Percentiles rank a stretch among this genome's conserved stretches.
Conservation (phyloP, 805 yeast species). For the Cyberlindnera sargentensis region DNA sequence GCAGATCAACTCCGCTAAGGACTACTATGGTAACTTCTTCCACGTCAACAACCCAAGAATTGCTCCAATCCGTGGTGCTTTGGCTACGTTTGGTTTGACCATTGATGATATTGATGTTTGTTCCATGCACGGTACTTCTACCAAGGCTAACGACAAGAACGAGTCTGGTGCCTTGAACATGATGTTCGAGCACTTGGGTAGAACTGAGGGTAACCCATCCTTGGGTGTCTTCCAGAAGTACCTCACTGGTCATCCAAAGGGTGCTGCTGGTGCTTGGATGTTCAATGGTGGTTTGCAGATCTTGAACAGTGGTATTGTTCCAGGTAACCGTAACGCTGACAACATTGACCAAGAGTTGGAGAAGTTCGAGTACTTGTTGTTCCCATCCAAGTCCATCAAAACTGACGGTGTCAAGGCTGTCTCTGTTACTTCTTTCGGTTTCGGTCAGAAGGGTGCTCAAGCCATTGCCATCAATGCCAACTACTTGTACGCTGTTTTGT, state of each 20-base stretch:
- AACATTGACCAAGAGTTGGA: constrained; percentile 81
- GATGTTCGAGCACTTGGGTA: constrained; percentile 93
- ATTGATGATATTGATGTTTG: constrained; percentile 95
- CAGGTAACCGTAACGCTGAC: constrained; percentile 99
- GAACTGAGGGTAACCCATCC: constrained; percentile 96
- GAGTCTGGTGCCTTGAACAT: constrained; percentile 86
- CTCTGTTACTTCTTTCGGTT: constrained; percentile 95
- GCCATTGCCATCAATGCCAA: constrained; percentile 90
- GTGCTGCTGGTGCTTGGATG: constrained; percentile 99
- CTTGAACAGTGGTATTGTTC: constrained; percentile 86
- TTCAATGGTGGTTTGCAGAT: constrained; percentile 96
- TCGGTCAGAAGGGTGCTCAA: constrained; percentile 99
- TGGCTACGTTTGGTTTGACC: constrained; percentile 88
- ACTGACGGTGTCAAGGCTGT: constrained; percentile 98
- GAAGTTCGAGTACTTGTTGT: constrained; percentile 81
- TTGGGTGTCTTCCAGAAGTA: constrained; percentile 98
- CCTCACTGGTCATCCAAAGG: constrained; percentile 99
- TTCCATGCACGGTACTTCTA: constrained; percentile 98
- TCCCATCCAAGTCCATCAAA: constrained; percentile 88
- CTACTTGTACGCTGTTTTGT: constrained; percentile 81
- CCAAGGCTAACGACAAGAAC: constrained; percentile 97
- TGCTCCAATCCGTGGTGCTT: constrained; percentile 94
- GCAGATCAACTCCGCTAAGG: constrained; percentile 84
- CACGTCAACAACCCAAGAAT: constrained; percentile 86
- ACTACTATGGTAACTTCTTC: constrained; percentile 94